Evolutionary conservation across 108 stramenopile species (phyloP), one percentile per base, ranked within the genome.

Genomic region (Skeletonema potamos): DNA sequence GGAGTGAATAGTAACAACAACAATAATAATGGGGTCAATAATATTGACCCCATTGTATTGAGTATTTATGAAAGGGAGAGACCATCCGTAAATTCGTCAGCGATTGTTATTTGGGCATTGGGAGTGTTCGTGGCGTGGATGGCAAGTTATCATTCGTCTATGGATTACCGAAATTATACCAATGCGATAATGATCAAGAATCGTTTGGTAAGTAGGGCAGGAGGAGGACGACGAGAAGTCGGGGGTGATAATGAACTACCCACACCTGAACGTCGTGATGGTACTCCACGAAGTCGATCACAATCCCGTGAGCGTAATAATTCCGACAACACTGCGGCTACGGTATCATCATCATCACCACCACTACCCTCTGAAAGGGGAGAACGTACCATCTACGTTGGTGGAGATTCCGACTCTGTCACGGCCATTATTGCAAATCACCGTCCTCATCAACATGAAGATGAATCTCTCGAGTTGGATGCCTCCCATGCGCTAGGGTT

Each of bases 401-500:
- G 4, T 39, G 56, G 44, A 17, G 67, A 24, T 4, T 61, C 27
- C 12, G 73, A 15, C 29, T 24, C 58, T 60, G 51, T 64, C 39
- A 28, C 62, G 73, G 58, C 56, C 66, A 20, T 39, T 41, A 59
- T 54, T 32, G 8, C 58, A 28, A 66, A 17, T 0, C 64, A 67
- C 10, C 20, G 51, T 41, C 48, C 36, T 51, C 48, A 13, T 15
- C 33, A 44, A 27, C 46, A 55, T 2, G 33, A 44, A 61, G 54
- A 75, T 20, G 81, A 82, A 26, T 66, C 72, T 29, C 55, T 85
- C 10, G 82, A 83, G 39, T 68, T 85, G 11, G 81, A 73, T 18
- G 69, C 76, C 12, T 43, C 43, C 1, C 92, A 93, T 66, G 88
- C 91, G 3, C 20, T 87, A 18, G 88, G 77, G 13, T 95, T 95